Evolutionary conservation across 1,284 basidiomycete species (phyloP).

Genomic region (Blastosporella zonata): DNA sequence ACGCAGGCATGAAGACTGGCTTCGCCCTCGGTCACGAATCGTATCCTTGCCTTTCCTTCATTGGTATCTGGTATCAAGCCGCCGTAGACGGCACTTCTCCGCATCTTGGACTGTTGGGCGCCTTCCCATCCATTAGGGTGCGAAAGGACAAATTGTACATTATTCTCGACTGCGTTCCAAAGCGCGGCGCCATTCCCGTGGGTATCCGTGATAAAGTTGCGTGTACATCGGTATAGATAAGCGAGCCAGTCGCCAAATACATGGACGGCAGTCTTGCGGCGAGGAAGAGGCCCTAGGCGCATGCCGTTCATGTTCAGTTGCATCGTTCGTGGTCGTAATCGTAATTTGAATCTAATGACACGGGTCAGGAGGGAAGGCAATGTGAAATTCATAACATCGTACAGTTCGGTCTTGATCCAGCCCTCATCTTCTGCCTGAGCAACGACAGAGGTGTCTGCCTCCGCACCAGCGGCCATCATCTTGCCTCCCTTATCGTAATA

Average conservation of each 20-base stretch:
- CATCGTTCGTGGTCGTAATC: constrained; percentile 71
- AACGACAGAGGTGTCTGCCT: constrained; percentile 60
- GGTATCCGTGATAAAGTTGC: constrained; percentile 70
- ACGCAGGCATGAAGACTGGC: constrained; percentile 78
- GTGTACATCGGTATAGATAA: constrained; percentile 70
- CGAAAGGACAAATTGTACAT: constrained; percentile 69
- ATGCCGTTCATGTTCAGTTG: constrained; percentile 78
- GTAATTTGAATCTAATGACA: constrained; percentile 66
- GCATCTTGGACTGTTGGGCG: constrained; percentile 74
- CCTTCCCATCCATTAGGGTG: constrained; percentile 84
- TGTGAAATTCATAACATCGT: constrained; percentile 25
- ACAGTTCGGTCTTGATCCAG: constrained; percentile 75
- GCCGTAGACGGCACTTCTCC: constrained; percentile 63
- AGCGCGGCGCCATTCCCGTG: constrained; percentile 64
- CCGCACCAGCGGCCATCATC: constrained; percentile 70
- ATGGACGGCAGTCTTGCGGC: constrained; percentile 61
- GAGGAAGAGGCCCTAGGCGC: constrained; percentile 63
- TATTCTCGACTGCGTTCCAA: constrained; percentile 63
- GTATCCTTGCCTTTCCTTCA: constrained; percentile 63
- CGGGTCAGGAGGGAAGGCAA: constrained; percentile 7
- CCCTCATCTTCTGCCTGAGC: constrained; percentile 69
- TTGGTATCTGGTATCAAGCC: constrained; percentile 68
- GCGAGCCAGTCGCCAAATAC: constrained; percentile 76
- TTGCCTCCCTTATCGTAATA: constrained; percentile 64
- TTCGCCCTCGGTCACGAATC: constrained; percentile 79